Percentiles rank a stretch among this genome's conserved stretches.
phyloP scores from a whole-genome alignment of 2,329 filamentous ascomycete species.

The Xylariaceae sp. region DNA sequence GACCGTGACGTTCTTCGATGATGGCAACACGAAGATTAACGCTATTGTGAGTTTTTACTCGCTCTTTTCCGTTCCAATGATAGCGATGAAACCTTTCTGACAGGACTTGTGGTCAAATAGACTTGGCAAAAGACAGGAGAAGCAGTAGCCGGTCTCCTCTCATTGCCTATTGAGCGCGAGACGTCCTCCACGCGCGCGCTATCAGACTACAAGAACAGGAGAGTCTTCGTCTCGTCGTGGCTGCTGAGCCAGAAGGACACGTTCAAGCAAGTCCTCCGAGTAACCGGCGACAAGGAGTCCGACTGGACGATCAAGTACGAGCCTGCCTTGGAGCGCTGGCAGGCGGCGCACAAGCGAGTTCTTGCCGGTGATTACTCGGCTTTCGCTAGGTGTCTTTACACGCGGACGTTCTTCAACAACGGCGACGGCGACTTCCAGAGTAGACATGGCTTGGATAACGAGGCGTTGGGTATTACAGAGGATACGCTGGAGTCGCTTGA shows the following conservation, averaged over 20 bases:
- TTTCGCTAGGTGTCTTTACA: constrained; percentile 48
- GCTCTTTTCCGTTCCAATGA: constrained; percentile 39
- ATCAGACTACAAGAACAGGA: constrained; percentile 42
- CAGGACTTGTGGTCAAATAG: not conserved
- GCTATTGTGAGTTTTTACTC: constrained; percentile 41
- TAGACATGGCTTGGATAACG: constrained; percentile 43
- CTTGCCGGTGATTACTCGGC: constrained; percentile 39
- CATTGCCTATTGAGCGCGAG: constrained; percentile 38
- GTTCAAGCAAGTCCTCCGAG: constrained; percentile 54
- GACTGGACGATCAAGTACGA: constrained; percentile 57
- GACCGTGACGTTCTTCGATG: constrained; percentile 45
- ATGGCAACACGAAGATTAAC: constrained; percentile 51
- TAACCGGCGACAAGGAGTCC: constrained; percentile 48
- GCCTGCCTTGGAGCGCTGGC: constrained; percentile 41
- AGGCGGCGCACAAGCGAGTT: constrained; percentile 41
- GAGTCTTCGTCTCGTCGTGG: constrained; percentile 52
- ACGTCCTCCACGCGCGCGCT: constrained; percentile 36
- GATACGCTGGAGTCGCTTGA: constrained; percentile 49
- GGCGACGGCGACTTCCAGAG: constrained; percentile 38
- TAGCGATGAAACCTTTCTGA: constrained; percentile 13
- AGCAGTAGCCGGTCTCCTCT: constrained; percentile 48
- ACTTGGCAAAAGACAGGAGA: constrained; percentile 35
- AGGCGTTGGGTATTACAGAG: constrained; percentile 47
- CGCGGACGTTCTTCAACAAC: constrained; percentile 47
- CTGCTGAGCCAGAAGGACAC: constrained; percentile 58